These are phyloP conservation scores for Hamigera avellanea DNA, from an alignment of 495 filamentous ascomycete species.

Conservation along the genomic window DNA sequence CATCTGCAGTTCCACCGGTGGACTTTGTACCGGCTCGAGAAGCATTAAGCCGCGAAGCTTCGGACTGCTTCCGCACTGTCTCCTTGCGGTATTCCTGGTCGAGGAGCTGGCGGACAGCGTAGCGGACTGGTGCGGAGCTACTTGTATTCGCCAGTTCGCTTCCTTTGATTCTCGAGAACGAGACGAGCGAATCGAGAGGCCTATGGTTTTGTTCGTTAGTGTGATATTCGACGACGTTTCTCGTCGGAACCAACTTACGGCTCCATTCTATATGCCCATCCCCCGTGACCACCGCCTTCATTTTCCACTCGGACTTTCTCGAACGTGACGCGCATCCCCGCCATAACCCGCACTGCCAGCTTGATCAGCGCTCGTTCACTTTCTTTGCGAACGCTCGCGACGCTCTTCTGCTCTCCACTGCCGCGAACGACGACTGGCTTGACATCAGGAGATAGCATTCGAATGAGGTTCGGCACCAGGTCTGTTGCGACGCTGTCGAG, in stretches of 20 bases:
- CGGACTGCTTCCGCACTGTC: constrained; percentile 45
- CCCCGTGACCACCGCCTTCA: constrained; percentile 37
- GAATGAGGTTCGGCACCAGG: constrained; percentile 69
- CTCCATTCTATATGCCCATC: constrained; percentile 91
- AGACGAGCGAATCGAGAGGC: constrained; percentile 54
- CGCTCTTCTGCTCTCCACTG: constrained; percentile 48
- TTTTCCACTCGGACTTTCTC: constrained; percentile 70
- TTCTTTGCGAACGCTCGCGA: constrained; percentile 79
- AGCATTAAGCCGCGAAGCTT: constrained; percentile 38
- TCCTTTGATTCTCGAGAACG: constrained; percentile 27
- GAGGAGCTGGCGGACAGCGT: constrained; percentile 82
- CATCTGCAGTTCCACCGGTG: constrained; percentile 15
- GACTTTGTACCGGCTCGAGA: constrained; percentile 29
- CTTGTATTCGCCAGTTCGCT: constrained; percentile 16
- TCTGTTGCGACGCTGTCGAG: constrained; percentile 64
- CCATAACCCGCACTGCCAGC: constrained; percentile 69
- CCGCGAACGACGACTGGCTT: constrained; percentile 85
- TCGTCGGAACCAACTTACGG: constrained; percentile 46
- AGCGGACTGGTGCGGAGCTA: constrained; percentile 58
- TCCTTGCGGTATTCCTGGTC: constrained; percentile 77
- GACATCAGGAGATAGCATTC: constrained; percentile 76
- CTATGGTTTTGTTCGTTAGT: constrained; percentile 22
- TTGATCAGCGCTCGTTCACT: constrained; percentile 69
- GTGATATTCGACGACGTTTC: neutral
- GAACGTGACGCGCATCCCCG: constrained; percentile 66